A percentile compares a stretch with the other conserved stretches of the same genome.
Evolutionary conservation across 495 filamentous ascomycete genomes (phyloP).

Genomic region (Penicillium arizonense): DNA sequence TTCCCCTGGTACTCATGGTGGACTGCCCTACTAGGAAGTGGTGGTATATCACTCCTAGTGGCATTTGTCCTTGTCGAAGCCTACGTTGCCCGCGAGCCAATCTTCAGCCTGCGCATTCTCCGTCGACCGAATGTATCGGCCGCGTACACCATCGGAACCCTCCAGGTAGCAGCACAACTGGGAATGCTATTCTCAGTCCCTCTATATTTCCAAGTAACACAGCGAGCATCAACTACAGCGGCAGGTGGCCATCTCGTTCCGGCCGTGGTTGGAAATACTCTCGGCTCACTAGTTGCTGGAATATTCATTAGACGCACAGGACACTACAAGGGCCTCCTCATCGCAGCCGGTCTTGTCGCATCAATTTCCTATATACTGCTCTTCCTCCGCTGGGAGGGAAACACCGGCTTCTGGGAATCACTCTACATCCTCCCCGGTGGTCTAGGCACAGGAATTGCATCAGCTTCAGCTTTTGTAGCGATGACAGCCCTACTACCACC

Average conservation of each 20-base stretch:
- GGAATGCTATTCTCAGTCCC: constrained; percentile 54
- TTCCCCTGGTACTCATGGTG: constrained; percentile 55
- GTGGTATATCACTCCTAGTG: constrained; percentile 31
- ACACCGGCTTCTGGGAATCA: constrained; percentile 58
- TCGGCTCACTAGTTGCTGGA: constrained; percentile 61
- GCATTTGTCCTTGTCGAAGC: constrained; percentile 53
- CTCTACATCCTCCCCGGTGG: constrained; percentile 62
- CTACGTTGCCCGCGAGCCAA: constrained; percentile 54
- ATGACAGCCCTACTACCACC: constrained; percentile 53
- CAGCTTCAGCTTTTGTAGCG: constrained; percentile 53
- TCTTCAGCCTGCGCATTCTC: constrained; percentile 60
- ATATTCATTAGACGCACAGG: constrained; percentile 58
- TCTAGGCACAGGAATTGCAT: constrained; percentile 54
- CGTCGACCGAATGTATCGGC: constrained; percentile 51
- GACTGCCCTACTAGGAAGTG: constrained; percentile 12
- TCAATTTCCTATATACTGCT: constrained; percentile 53
- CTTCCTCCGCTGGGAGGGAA: constrained; percentile 59
- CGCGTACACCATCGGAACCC: constrained; percentile 50
- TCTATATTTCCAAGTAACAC: constrained; percentile 68
- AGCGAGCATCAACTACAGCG: constrained; percentile 49
- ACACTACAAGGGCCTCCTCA: constrained; percentile 54
- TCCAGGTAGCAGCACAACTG: constrained; percentile 58
- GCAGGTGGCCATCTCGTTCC: constrained; percentile 64
- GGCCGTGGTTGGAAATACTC: constrained; percentile 62
- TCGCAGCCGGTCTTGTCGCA: constrained; percentile 50